Conservation (phyloP, 768 basidiomycete species). For the Lentinus brumalis region DNA sequence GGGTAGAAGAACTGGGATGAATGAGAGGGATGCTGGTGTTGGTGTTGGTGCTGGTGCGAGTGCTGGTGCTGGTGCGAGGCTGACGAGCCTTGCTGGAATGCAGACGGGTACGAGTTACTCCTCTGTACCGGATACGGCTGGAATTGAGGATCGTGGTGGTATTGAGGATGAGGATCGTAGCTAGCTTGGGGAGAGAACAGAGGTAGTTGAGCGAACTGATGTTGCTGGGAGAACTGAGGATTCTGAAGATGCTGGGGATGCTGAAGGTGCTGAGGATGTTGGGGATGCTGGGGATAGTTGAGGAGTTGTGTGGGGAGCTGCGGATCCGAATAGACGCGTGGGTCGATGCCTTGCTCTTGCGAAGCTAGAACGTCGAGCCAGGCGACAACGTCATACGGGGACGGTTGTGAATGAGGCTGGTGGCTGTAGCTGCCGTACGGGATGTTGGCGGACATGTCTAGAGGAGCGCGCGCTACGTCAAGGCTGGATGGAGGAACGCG, state of each 20-base stretch:
- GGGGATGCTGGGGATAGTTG: background rate
- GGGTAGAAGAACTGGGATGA: background rate
- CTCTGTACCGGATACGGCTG: background rate
- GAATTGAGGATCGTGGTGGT: background rate
- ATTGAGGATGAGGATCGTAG: background rate
- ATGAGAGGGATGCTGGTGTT: background rate
- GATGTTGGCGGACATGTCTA: background rate
- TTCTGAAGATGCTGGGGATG: background rate
- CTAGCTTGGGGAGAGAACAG: background rate
- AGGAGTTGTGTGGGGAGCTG: background rate
- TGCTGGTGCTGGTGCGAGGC: background rate
- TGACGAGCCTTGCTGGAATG: slow-evolving; percentile 11
- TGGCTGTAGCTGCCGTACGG: background rate
- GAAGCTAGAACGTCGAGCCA: background rate
- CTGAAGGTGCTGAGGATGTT: background rate
- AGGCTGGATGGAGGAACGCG: background rate
- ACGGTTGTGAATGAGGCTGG: background rate
- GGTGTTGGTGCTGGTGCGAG: background rate
- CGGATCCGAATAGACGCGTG: background rate
- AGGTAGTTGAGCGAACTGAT: background rate
- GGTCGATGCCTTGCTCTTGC: background rate
- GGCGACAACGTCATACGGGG: background rate
- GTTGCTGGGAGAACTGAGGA: background rate
- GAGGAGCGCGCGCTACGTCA: background rate
- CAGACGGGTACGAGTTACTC: background rate